A percentile compares a stretch with the other conserved stretches of the same genome.
Conservation (phyloP, 2,329 filamentous ascomycete species). For the Scorias spongiosa region DNA sequence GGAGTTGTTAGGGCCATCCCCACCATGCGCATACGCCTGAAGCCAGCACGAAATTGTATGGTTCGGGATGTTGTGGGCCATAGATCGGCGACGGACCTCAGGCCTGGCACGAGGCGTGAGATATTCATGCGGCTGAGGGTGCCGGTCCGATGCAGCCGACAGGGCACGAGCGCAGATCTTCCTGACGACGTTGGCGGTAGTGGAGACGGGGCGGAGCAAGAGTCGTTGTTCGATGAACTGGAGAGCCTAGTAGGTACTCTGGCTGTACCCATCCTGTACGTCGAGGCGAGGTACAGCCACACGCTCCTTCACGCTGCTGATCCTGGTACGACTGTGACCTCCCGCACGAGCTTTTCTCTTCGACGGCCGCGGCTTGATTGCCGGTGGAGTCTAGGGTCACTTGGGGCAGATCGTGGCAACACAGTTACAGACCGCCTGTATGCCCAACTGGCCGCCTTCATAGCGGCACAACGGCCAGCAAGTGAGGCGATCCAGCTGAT, state of each 20-base stretch:
- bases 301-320: constrained; percentile 18
- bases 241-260: constrained; percentile 20
- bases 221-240: constrained; percentile 17
- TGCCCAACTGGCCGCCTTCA: constrained; percentile 10
- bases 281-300: constrained; percentile 22
- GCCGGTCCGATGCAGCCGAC: neutral
- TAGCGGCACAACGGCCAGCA: constrained; percentile 10
- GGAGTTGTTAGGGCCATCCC: neutral
- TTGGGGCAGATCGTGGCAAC: constrained; percentile 2
- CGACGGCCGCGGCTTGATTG: constrained; percentile 17
- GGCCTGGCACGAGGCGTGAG: constrained; percentile 10
- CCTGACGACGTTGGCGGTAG: neutral
- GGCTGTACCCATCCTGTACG: constrained; percentile 15
- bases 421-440: constrained; percentile 5
- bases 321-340: constrained; percentile 15
- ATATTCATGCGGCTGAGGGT: constrained; percentile 17
- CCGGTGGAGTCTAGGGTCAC: constrained; percentile 16
- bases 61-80: constrained; percentile 9
- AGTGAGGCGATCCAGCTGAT: constrained; percentile 11
- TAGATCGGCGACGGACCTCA: constrained; percentile 13
- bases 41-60: neutral
- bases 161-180: neutral
- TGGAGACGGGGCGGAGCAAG: constrained; percentile 6
- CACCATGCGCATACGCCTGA: neutral
- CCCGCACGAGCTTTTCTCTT: constrained; percentile 15